Base-by-base conservation (phyloP, 306 rosid genomes). In the Clitoria ternatea region DNA sequence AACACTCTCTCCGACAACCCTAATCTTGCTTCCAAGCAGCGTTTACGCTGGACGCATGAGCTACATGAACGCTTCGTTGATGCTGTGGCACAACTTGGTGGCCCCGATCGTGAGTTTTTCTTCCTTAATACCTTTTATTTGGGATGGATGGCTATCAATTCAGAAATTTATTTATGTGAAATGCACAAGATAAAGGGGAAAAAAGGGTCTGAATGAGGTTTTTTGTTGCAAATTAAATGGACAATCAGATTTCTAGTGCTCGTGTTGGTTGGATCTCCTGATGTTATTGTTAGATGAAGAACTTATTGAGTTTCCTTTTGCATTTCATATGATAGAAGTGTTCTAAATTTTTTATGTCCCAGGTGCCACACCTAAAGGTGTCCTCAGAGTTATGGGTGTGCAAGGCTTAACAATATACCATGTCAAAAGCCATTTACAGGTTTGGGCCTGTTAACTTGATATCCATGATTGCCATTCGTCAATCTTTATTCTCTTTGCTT, bases 351-450 rank as follows among this genome's bases (percentile, higher is more conserved):
- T 2, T 18, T 7, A 55, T 12, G 7, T 45, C 26, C 23, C 78
- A 91, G 97, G 92, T 74, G 97, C 97, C 36, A 91, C 97, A 14
- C 97, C 97, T 44, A 91, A 91, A 81, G 97, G 97, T 14, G 97
- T 91, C 53, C 91, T 91, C 66, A 86, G 92, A 86, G 92, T 85
- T 48, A 91, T 91, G 91, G 96, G 97, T 55, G 92, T 91, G 65
- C 88, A 86, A 72, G 87, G 96, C 68, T 80, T 91, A 66, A 88
- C 97, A 27, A 91, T 91, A 57, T 91, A 91, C 78, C 97, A 91
- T 60, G 96, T 91, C 60, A 91, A 91, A 83, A 91, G 97, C 79
- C 97, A 91, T 68, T 85, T 91, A 69, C 97, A 91, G 91, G 97
- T 73, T 11, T 17, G 59, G 61, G 24, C 32, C 50, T 40, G 18